Conservation (phyloP, 345 rosid genomes). For the Hypericum perforatum region DNA sequence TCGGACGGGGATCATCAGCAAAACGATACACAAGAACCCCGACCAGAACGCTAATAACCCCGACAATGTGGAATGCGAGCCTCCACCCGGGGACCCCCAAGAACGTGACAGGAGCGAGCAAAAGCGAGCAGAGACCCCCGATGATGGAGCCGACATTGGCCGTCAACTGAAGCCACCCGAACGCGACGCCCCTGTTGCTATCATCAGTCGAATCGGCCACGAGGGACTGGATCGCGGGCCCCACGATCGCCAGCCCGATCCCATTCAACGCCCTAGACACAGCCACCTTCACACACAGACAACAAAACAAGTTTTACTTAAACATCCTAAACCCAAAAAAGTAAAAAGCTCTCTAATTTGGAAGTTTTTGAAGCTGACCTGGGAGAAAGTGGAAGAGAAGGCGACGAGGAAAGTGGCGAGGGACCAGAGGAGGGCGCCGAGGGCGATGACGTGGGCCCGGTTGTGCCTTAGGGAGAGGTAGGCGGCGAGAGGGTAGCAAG, state of each 20-base stretch:
- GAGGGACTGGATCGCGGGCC: conserved; percentile 73
- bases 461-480: conserved; percentile 42
- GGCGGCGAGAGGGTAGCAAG: conserved; percentile 61
- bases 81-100: conserved; percentile 73
- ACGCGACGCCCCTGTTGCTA: conserved; percentile 60
- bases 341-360: no score
- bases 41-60: conserved; percentile 45
- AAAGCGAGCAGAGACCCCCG: conserved; percentile 44
- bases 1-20: conserved; percentile 40
- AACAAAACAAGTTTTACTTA: background rate
- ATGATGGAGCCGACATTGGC: conserved; percentile 51
- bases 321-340: background rate
- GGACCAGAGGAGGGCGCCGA: conserved; percentile 67
- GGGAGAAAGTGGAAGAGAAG: conserved; percentile 45
- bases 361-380: no score
- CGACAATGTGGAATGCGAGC: conserved; percentile 59
- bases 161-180: conserved; percentile 69
- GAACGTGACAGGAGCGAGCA: conserved; percentile 56
- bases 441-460: conserved; percentile 59
- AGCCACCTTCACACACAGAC: conserved; percentile 68
- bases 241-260: conserved; percentile 73
- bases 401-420: conserved; percentile 61
- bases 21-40: conserved; percentile 49
- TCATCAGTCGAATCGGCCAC: conserved; percentile 78
- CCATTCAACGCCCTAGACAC: conserved; percentile 82